Conservation (phyloP, 345 rosid genomes). For the Linum tenue region DNA sequence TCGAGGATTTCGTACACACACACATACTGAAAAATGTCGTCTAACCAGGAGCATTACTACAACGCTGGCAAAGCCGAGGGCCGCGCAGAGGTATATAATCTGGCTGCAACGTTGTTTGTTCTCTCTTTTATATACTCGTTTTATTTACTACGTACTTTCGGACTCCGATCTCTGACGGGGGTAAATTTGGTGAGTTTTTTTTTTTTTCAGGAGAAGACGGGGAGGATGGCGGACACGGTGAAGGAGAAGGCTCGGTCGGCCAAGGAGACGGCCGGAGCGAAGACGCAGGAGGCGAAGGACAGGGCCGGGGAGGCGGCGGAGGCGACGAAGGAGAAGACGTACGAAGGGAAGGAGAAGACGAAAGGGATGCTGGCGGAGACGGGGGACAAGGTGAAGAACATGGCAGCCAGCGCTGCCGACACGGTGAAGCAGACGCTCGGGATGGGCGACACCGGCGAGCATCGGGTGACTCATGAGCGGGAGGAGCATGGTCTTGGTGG, state of each 20-base stretch:
- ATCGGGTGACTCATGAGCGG: too few relatives aligned
- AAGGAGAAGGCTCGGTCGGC: conserved; percentile 21
- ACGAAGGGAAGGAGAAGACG: conserved; percentile 39
- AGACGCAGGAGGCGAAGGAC: conserved; percentile 28
- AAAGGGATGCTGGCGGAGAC: conserved; percentile 40
- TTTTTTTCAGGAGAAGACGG: background rate
- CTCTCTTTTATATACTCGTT: conserved; percentile 19
- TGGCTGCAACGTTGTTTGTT: conserved; percentile 24
- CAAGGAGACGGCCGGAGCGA: conserved; percentile 25
- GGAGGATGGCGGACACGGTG: background rate
- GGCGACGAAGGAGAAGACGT: conserved; percentile 29
- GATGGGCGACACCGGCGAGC: conserved; percentile 11
- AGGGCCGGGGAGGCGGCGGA: conserved; percentile 24
- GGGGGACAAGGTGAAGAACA: conserved; percentile 47
- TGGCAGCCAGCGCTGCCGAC: conserved; percentile 50
- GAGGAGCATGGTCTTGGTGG: too few relatives aligned
- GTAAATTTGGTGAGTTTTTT: background rate
- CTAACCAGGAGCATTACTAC: conserved; percentile 33
- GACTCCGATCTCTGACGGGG: too few relatives aligned
- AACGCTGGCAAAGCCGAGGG: conserved; percentile 50
- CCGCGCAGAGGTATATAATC: conserved; percentile 37
- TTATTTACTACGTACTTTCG: conserved; percentile 19
- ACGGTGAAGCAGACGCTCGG: conserved; percentile 54
- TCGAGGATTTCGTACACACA: too few relatives aligned
- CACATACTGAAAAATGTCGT: conserved; percentile 34